Conservation (phyloP, 164 flowering plant genomes). For the Macadamia tetraphylla region DNA sequence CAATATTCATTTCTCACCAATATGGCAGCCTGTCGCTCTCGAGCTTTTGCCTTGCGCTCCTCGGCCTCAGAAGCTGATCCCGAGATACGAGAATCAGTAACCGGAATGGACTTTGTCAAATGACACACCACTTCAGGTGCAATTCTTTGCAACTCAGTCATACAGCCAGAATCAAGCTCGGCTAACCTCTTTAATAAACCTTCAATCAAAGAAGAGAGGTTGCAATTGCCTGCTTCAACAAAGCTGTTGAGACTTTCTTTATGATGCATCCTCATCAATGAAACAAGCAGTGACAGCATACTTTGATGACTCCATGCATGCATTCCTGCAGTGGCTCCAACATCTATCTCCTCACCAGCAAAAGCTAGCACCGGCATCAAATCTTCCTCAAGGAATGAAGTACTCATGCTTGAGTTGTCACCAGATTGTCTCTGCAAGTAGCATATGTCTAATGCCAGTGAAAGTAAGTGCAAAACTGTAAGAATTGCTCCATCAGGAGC, state of each 20-base stretch:
- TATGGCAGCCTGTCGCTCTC: conserved; percentile 89
- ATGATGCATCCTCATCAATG: conserved; percentile 58
- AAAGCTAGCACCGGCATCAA: conserved; percentile 49
- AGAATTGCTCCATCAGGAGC: conserved; percentile 88
- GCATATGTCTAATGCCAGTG: conserved; percentile 74
- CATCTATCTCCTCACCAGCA: conserved; percentile 53
- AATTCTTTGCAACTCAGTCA: conserved; percentile 44
- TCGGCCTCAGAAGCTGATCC: conserved; percentile 46
- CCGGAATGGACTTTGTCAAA: conserved; percentile 20
- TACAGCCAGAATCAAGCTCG: conserved; percentile 60
- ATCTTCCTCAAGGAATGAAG: conserved; percentile 22
- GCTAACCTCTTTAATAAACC: conserved; percentile 61
- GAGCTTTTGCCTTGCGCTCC: conserved; percentile 72
- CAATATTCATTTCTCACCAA: conserved; percentile 43
- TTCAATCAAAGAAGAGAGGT: conserved; percentile 52
- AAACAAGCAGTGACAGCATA: conserved; percentile 74
- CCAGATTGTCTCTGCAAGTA: conserved; percentile 31
- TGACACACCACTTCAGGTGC: conserved; percentile 68
- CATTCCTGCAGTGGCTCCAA: conserved; percentile 21
- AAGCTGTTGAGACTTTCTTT: conserved; percentile 30
- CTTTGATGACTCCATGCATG: conserved; percentile 39
- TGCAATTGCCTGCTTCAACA: conserved; percentile 49
- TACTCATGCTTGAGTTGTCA: conserved; percentile 10
- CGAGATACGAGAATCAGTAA: conserved; percentile 14
- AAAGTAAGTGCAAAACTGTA: conserved; percentile 77